Evolutionary conservation across 495 filamentous ascomycete species (phyloP), one percentile per base, ranked within the genome.

Genomic region (Hypoxylon subgilvum): DNA sequence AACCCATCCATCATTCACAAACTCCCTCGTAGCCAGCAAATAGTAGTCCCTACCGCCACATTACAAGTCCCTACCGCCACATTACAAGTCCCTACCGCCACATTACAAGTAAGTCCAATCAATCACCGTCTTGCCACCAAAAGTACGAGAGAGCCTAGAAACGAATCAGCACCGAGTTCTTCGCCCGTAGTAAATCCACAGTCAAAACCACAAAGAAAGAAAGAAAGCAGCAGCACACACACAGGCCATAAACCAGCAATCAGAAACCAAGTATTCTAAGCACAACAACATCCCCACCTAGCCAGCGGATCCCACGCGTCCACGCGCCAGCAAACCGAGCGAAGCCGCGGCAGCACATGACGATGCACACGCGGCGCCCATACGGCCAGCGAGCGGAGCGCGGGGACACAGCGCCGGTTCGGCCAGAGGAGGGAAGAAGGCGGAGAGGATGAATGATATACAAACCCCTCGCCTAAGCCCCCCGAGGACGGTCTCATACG

Each of bases 231-330:
- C 36, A n/a, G n/a, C n/a, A n/a, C n/a, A n/a, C n/a, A 47, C 59
- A 41, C 56, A 35, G 34, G 39, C 32, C 46, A 38, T 35, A 44
- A 48, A 56, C 47, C 8, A 34, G 32, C 44, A 57, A 62, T 79
- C 76, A 79, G 76, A 79, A 79, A 79, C 76, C 76, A 62, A 73
- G 69, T 61, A 41, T 56, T 77, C 56, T 78, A 75, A 79, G 74
- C 76, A 79, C 43, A 40, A 77, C 76, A n/a, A 36, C 67, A 66
- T 55, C 67, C 65, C 72, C 69, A 61, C 69, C 72, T 58, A 68
- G 52, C 70, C 68, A 47, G 63, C 57, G 59, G 44, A 60, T 52
- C 52, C 56, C 57, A 44, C 46, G 38, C 48, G 21, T 51, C 60
- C 45, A 50, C 63, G 66, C 56, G 12, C 60, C 64, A 41, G 46